Conservation (phyloP, 768 basidiomycete genomes). For the Kwoniella sp. region DNA sequence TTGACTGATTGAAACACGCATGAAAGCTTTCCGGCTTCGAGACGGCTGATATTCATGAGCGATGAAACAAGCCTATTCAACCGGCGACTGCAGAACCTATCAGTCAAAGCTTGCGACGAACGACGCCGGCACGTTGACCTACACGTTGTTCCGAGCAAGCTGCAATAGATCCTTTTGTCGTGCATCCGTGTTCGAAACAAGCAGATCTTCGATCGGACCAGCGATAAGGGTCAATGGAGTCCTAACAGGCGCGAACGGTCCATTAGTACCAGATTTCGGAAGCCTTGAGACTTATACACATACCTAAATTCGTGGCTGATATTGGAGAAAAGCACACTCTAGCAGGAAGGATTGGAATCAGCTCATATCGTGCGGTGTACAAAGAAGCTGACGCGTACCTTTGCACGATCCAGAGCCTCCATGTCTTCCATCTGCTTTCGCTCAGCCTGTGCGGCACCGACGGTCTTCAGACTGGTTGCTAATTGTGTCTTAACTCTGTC, state of each 20-base stretch:
- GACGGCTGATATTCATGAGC: slow-evolving; percentile 56
- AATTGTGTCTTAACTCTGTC: slow-evolving; percentile 35
- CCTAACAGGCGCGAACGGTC: slow-evolving; percentile 6
- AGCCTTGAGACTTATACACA: too few relatives aligned
- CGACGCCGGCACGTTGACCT: not conserved
- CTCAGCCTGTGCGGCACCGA: slow-evolving; percentile 44
- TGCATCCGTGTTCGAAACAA: slow-evolving; percentile 26
- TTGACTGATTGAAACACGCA: slow-evolving; percentile 51
- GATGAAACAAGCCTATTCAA: slow-evolving; percentile 55
- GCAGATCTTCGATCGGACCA: slow-evolving; percentile 46
- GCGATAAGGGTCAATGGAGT: slow-evolving; percentile 42
- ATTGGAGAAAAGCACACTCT: slow-evolving; percentile 41
- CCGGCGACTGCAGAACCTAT: slow-evolving; percentile 4
- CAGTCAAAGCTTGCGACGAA: not conserved
- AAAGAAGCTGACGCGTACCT: slow-evolving; percentile 11
- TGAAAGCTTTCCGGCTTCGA: slow-evolving; percentile 50
- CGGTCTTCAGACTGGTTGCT: slow-evolving; percentile 43
- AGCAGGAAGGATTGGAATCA: too few relatives aligned
- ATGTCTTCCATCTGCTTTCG: slow-evolving; percentile 40
- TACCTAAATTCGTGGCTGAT: slow-evolving; percentile 34
- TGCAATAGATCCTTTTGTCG: slow-evolving; percentile 35
- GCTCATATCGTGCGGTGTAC: too few relatives aligned
- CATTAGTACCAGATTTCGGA: too few relatives aligned
- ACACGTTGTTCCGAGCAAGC: slow-evolving; percentile 40
- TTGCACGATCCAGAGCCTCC: slow-evolving; percentile 43